These are phyloP conservation scores for Boletus sp. DNA, from an alignment of 768 basidiomycete species.

Conservation along the genomic window DNA sequence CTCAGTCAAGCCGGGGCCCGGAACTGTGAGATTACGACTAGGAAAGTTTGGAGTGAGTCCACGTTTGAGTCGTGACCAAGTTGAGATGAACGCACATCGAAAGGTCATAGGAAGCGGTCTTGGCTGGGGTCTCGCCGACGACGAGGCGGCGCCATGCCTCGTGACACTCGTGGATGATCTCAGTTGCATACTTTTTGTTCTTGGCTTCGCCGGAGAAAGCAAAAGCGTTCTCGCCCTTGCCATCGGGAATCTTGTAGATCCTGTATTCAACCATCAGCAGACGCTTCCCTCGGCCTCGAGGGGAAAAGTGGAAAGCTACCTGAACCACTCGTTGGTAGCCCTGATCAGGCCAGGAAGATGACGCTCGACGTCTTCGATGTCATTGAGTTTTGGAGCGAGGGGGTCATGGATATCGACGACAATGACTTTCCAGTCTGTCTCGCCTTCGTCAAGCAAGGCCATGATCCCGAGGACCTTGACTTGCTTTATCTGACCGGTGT, in stretches of 20 bases:
- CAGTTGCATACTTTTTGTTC: slow-evolving; percentile 99
- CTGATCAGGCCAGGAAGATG: slow-evolving; percentile 96
- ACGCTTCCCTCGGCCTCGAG: background rate
- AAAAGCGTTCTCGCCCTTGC: slow-evolving; percentile 96
- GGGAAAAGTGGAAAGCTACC: slow-evolving; percentile 40
- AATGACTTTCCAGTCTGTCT: slow-evolving; percentile 99
- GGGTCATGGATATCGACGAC: slow-evolving; percentile 96
- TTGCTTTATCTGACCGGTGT: slow-evolving; percentile 96
- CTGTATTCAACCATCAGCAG: slow-evolving; percentile 36
- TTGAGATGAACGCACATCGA: slow-evolving; percentile 63
- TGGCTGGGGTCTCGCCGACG: slow-evolving; percentile 71
- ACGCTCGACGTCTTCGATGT: slow-evolving; percentile 98
- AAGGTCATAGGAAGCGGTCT: slow-evolving; percentile 69
- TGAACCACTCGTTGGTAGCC: slow-evolving; percentile 99
- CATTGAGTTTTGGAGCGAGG: slow-evolving; percentile 93
- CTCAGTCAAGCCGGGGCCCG: slow-evolving; percentile 62
- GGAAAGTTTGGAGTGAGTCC: slow-evolving; percentile 3
- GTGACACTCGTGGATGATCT: slow-evolving; percentile 98
- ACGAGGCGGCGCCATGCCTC: slow-evolving; percentile 97
- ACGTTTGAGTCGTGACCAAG: background rate
- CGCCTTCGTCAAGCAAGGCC: slow-evolving; percentile 98
- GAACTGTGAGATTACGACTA: slow-evolving; percentile 79
- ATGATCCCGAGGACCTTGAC: slow-evolving; percentile 99
- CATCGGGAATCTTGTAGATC: slow-evolving; percentile 96
- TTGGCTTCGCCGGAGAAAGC: slow-evolving; percentile 99